Evolutionary conservation across 176 grass and related monocot species (phyloP), one percentile per base, ranked within the genome.

Genomic region (Melocanna baccifera): DNA sequence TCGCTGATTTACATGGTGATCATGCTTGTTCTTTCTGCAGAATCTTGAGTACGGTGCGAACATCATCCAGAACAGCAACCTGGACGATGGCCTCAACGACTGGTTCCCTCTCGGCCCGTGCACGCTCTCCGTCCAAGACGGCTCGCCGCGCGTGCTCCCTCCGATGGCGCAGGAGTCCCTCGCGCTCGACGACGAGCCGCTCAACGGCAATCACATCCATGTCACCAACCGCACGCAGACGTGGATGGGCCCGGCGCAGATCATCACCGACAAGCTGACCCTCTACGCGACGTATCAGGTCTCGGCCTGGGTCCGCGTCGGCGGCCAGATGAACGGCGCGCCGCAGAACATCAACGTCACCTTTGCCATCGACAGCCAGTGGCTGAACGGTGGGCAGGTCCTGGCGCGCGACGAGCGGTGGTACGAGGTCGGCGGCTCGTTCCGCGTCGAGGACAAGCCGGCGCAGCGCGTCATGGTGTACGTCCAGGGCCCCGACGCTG

Each of bases 231-330:
- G 96, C 62, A 93, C 87, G 30, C 92, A 95, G 85, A 78, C 89
- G 14, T 98, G 96, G 96, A 95, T 95, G 96, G 92, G 96, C 67
- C 96, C 91, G 0, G 85, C 91, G 0, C 93, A 95, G 83, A 78
- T 81, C 69, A 83, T 98, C 85, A 95, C 96, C 0, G 91, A 93
- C 89, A 93, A 87, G 79, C 62, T 95, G 0, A 86, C 79, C 40
- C 45, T 85, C 12, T 85, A 91, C 32, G 89, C 94, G 65, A 95
- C 95, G 7, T 95, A 98, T 73, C 95, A 98, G 74, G 85, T 98
- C 36, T 93, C 95, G 0, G 82, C 89, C 25, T 95, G 96, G 96
- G 92, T 93, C 39, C 92, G 95, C 80, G 71, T 93, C 36, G 87
- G 89, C 62, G 69, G 70, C 28, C 57, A 80, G 22, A 55, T 28